Evolutionary conservation across 768 basidiomycete genomes (phyloP).

Genomic region (Mycena vulgaris): DNA sequence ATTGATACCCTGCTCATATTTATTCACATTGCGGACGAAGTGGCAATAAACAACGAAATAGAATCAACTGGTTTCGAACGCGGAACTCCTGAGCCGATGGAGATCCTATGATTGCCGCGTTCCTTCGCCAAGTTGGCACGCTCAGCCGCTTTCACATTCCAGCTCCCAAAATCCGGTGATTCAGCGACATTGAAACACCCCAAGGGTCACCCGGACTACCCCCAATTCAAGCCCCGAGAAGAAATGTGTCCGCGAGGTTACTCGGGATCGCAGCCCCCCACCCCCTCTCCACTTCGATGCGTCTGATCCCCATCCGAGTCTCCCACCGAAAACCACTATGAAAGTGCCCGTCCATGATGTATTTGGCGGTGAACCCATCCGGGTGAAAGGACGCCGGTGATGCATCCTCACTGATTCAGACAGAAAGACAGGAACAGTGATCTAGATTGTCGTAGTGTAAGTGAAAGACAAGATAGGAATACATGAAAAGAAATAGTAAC

Average conservation of each 20-base stretch:
- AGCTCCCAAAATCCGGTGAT: neutral
- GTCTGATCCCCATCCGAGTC: too few relatives aligned
- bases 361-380: too few relatives aligned
- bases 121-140: neutral
- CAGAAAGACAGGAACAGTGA: too few relatives aligned
- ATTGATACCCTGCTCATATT: neutral
- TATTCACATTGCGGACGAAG: neutral
- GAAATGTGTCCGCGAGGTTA: neutral
- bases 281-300: neutral
- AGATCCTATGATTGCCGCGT: neutral
- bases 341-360: too few relatives aligned
- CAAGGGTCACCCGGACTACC: constrained; percentile 5
- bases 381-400: too few relatives aligned
- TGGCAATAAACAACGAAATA: neutral
- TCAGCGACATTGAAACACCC: neutral
- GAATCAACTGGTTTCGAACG: neutral
- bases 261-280: neutral
- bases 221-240: constrained; percentile 8
- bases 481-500: too few relatives aligned
- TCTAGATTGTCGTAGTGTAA: too few relatives aligned
- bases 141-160: constrained; percentile 4
- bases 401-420: too few relatives aligned
- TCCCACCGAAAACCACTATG: too few relatives aligned
- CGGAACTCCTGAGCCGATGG: neutral
- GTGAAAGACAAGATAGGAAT: too few relatives aligned